A percentile compares a stretch with the other conserved stretches of the same genome.
Evolutionary conservation across 2,329 filamentous ascomycete species (phyloP).

Genomic region (Corynespora cassiicola): DNA sequence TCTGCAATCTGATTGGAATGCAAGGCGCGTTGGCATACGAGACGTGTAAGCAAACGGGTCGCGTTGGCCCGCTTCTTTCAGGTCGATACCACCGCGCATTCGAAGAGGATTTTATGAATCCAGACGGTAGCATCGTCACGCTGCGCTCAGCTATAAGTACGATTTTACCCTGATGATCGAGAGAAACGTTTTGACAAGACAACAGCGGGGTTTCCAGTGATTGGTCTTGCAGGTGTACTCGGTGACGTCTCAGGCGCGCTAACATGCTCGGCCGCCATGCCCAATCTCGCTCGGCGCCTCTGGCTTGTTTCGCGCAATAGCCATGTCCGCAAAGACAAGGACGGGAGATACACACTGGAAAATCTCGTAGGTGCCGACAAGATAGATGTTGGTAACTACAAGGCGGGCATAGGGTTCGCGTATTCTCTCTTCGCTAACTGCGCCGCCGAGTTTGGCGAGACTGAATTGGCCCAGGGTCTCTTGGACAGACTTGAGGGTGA

Average conservation of each 20-base stretch:
- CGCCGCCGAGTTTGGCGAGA: slow-evolving; percentile 21
- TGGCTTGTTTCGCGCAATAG: no score
- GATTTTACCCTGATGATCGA: no score
- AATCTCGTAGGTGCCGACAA: slow-evolving; percentile 23
- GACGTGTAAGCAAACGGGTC: not conserved
- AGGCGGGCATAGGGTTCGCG: slow-evolving; percentile 13
- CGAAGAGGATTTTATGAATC: slow-evolving; percentile 20
- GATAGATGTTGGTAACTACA: slow-evolving; percentile 25
- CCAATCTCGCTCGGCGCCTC: no score
- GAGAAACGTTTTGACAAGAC: no score
- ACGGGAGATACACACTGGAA: slow-evolving; percentile 8
- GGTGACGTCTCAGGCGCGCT: no score
- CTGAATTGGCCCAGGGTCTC: slow-evolving; percentile 14
- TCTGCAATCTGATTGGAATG: slow-evolving; percentile 23
- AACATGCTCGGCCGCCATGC: no score
- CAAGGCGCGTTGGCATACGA: no score
- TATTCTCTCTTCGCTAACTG: slow-evolving; percentile 12
- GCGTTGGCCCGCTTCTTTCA: slow-evolving; percentile 1
- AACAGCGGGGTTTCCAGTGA: no score
- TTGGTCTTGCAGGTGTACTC: no score
- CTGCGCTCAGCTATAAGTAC: not conserved
- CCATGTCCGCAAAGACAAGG: no score
- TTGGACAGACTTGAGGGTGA: slow-evolving; percentile 18
- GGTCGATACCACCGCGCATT: slow-evolving; percentile 15
- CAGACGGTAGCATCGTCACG: slow-evolving; percentile 18